phyloP scores from a whole-genome alignment of 108 stramenopile genomes.

The Conticribra guillardii region DNA sequence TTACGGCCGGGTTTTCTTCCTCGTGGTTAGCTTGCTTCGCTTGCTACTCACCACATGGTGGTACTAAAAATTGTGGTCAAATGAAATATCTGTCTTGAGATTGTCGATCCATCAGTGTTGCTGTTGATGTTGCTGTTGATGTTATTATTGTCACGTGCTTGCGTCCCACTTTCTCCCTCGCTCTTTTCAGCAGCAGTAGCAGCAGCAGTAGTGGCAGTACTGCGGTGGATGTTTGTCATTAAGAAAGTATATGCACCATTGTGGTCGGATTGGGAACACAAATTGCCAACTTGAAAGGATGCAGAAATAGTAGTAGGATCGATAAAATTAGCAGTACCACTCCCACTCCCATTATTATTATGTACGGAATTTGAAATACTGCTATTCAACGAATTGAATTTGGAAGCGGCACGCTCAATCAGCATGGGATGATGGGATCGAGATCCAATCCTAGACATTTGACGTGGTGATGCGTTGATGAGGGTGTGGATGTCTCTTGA shows the following conservation, averaged over 20 bases:
- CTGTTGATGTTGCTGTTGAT: background rate
- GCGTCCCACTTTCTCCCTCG: too few species aligned
- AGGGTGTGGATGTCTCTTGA: background rate
- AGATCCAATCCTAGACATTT: slow-evolving; percentile 57
- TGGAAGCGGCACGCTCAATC: slow-evolving; percentile 47
- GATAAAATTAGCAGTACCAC: too few species aligned
- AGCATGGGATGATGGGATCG: slow-evolving; percentile 43
- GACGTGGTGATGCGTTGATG: slow-evolving; percentile 11
- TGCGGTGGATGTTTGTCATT: background rate
- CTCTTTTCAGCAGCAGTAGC: too few species aligned
- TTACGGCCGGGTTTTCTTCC: too few species aligned
- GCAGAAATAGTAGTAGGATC: slow-evolving; percentile 20
- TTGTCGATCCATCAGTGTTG: background rate
- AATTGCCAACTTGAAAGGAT: slow-evolving; percentile 41
- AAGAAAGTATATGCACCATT: slow-evolving; percentile 18
- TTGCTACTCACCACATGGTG: too few species aligned
- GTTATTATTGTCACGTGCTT: background rate
- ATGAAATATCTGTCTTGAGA: slow-evolving; percentile 31
- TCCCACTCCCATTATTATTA: background rate
- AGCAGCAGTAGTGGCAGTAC: too few species aligned
- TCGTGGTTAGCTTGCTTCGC: too few species aligned
- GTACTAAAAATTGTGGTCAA: slow-evolving; percentile 63
- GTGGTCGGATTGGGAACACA: slow-evolving; percentile 36
- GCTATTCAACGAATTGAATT: slow-evolving; percentile 16
- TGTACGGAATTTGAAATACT: background rate